These are phyloP conservation scores for Lagenidium sp. DNA, from an alignment of 352 stramenopile genomes.

Conservation along the genomic window DNA sequence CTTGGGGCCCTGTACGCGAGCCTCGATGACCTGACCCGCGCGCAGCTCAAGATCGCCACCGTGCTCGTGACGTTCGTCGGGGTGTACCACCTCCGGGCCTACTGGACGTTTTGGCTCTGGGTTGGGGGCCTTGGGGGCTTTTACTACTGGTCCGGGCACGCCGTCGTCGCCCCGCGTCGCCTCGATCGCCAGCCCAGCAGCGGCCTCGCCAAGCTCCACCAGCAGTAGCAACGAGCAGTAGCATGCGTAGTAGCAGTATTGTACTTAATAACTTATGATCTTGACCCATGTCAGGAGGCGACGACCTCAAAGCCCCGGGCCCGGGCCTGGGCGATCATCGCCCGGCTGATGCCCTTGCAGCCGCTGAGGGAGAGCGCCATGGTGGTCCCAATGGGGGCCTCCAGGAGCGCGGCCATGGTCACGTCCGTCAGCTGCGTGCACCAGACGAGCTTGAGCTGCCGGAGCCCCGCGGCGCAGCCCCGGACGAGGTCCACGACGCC, in stretches of 20 bases:
- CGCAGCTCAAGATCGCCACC: conserved; percentile 27
- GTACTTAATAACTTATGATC: no score
- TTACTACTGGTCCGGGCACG: conserved; percentile 48
- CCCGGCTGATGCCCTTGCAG: conserved; percentile 47
- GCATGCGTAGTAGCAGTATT: no score
- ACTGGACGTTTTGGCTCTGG: conserved; percentile 33
- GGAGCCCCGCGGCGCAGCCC: conserved; percentile 47
- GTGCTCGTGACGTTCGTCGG: conserved; percentile 11
- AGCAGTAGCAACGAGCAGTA: no score
- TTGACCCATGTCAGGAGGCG: conserved; percentile 7
- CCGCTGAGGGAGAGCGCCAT: conserved; percentile 53
- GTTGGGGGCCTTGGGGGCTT: conserved; percentile 13
- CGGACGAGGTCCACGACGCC: conserved; percentile 55
- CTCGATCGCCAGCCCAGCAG: no score
- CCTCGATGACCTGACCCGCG: conserved; percentile 31
- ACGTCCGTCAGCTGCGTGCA: conserved; percentile 78
- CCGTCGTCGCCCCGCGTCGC: no score
- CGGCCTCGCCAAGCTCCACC: conserved; percentile 2
- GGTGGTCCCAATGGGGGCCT: not conserved
- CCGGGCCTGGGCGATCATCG: conserved; percentile 4
- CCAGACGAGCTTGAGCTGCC: conserved; percentile 68
- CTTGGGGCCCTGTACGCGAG: conserved; percentile 15
- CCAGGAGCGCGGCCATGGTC: conserved; percentile 45
- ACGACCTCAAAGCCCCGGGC: conserved; percentile 8
- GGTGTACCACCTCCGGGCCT: conserved; percentile 23